Conservation (phyloP, 2,329 filamentous ascomycete species). For the Neofusicoccum cordaticola region DNA sequence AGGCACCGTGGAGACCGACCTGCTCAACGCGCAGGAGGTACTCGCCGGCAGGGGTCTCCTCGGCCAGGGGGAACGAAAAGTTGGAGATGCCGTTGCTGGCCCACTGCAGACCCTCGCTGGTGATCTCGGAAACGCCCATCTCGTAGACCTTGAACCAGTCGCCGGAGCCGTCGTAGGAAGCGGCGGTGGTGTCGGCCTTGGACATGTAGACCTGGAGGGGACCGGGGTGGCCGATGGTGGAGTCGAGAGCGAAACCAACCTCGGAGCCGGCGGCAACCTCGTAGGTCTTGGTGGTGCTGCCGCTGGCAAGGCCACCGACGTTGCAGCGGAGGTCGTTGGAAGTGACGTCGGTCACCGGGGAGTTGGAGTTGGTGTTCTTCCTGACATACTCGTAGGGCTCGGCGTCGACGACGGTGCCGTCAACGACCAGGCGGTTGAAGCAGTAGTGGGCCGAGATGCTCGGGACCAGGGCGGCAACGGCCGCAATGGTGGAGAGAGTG, state of each 20-base stretch:
- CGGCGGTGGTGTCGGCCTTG: constrained; percentile 62
- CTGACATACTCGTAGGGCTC: constrained; percentile 9
- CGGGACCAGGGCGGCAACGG: constrained; percentile 21
- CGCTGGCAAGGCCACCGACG: constrained; percentile 29
- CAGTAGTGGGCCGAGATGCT: constrained; percentile 34
- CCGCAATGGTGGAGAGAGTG: constrained; percentile 27
- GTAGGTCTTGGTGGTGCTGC: constrained; percentile 35
- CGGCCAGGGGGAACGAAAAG: constrained; percentile 40
- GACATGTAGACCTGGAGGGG: constrained; percentile 38
- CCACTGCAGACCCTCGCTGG: constrained; percentile 37
- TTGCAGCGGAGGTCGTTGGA: constrained; percentile 36
- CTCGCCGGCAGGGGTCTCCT: constrained; percentile 39
- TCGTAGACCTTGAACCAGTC: constrained; percentile 38
- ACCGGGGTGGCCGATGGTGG: constrained; percentile 44
- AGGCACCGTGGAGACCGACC: constrained; percentile 29
- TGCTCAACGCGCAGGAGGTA: constrained; percentile 37
- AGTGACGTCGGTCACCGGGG: constrained; percentile 30
- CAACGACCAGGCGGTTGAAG: constrained; percentile 36
- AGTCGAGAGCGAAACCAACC: constrained; percentile 51
- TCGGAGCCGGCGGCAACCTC: constrained; percentile 38
- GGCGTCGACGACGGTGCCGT: constrained; percentile 31
- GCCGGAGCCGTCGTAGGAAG: constrained; percentile 66
- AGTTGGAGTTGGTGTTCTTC: constrained; percentile 30
- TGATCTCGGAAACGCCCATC: constrained; percentile 27
- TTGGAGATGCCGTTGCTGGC: constrained; percentile 34